Percentiles rank a stretch among this genome's conserved stretches.
Conservation (phyloP, 2,329 filamentous ascomycete genomes). For the Calonectria honghensis region DNA sequence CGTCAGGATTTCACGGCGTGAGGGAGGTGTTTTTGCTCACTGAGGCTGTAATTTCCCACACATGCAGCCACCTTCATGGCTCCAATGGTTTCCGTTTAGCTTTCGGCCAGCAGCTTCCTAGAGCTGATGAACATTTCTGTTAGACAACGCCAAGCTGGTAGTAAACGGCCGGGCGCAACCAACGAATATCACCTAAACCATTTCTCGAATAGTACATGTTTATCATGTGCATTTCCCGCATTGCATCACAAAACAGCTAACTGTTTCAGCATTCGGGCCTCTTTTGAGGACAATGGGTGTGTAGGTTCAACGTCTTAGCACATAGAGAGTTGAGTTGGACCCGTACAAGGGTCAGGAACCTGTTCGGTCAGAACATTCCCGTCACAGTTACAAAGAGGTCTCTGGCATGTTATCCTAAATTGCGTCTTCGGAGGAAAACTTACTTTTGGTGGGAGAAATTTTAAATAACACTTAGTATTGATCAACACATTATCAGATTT, state of each 20-base stretch:
- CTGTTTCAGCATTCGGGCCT: neutral
- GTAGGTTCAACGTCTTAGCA: neutral
- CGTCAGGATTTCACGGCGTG: neutral
- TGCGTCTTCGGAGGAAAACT: neutral
- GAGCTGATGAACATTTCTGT: neutral
- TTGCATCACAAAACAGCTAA: neutral
- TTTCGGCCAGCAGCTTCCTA: neutral
- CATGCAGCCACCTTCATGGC: neutral
- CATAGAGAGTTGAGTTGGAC: neutral
- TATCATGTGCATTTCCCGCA: neutral
- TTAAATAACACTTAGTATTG: neutral
- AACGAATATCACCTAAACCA: neutral
- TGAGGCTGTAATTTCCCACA: neutral
- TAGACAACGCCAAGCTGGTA: neutral
- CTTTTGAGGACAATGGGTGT: too few relatives aligned
- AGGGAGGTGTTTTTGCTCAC: neutral
- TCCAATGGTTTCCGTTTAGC: neutral
- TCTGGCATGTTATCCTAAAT: neutral
- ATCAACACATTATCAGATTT: neutral
- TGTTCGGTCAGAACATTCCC: too few relatives aligned
- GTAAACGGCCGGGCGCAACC: neutral
- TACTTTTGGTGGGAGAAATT: neutral
- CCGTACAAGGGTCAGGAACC: neutral
- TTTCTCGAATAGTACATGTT: neutral
- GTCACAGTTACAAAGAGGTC: neutral